Evolutionary conservation across 2,329 filamentous ascomycete species (phyloP).

Genomic region (Claviceps maximensis): DNA sequence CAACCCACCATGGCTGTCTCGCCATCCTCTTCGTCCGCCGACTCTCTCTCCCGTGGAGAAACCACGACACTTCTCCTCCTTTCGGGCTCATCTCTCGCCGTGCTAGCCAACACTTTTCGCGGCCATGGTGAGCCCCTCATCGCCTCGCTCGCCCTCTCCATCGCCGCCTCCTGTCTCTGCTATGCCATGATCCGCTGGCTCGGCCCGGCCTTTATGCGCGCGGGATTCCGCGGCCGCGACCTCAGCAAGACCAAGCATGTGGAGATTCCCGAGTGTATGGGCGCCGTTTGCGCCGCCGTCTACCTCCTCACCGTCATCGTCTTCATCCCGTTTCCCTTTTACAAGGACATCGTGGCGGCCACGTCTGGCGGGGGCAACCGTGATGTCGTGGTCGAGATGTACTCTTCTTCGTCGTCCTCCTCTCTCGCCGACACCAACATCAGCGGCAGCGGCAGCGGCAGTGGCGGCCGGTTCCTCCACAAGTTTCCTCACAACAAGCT

Average conservation of each 20-base stretch:
- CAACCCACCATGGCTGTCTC: constrained; percentile 1
- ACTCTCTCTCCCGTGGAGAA: constrained; percentile 36
- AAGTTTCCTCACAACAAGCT: constrained; percentile 94
- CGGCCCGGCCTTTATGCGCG: constrained; percentile 74
- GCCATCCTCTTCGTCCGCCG: constrained; percentile 13
- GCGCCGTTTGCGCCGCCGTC: constrained; percentile 80
- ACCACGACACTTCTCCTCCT: constrained; percentile 46
- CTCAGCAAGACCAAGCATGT: constrained; percentile 56
- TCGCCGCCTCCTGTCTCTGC: constrained; percentile 66
- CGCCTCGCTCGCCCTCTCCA: constrained; percentile 76
- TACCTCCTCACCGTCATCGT: constrained; percentile 80
- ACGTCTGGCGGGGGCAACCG: constrained; percentile 88
- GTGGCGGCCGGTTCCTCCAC: constrained; percentile 64
- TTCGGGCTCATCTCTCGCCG: constrained; percentile 52
- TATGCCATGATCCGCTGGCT: constrained; percentile 91
- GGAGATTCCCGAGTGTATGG: constrained; percentile 93
- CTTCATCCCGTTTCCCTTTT: constrained; percentile 95
- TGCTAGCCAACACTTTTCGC: constrained; percentile 70
- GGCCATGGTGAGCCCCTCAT: constrained; percentile 81
- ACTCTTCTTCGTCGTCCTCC: not conserved
- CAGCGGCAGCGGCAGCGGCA: constrained; percentile 20
- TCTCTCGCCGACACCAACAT: constrained; percentile 3
- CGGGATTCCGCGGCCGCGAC: constrained; percentile 81
- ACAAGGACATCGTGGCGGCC: constrained; percentile 92
- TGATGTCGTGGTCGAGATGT: constrained; percentile 70